phyloP scores from a whole-genome alignment of 768 basidiomycete genomes.

The Lentinula detonsa region DNA sequence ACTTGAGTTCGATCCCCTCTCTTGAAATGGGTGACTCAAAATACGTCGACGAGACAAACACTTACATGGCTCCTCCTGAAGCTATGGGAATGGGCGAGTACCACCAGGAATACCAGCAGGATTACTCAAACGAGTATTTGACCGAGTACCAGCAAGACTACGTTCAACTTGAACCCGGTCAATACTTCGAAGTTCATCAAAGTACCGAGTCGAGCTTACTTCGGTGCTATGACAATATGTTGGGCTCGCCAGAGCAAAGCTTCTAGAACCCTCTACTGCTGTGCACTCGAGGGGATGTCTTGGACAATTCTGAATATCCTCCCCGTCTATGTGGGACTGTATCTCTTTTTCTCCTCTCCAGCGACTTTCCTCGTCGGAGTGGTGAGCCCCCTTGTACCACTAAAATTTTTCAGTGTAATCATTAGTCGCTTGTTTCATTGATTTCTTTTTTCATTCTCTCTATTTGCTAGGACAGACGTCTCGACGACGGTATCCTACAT shows the following conservation, averaged over 20 bases:
- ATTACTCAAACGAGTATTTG: conserved; percentile 7
- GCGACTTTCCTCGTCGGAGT: background rate
- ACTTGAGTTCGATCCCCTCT: conserved; percentile 57
- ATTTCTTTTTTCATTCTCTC: background rate
- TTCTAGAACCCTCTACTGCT: conserved; percentile 2
- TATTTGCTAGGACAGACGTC: conserved; percentile 5
- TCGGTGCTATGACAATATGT: conserved; percentile 8
- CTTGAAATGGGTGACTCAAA: conserved; percentile 55
- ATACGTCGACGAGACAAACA: conserved; percentile 20
- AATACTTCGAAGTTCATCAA: conserved; percentile 18
- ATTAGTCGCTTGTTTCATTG: conserved; percentile 9
- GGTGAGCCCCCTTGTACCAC: conserved; percentile 7
- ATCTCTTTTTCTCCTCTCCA: background rate
- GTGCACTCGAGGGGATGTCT: conserved; percentile 4
- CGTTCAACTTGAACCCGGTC: conserved; percentile 7
- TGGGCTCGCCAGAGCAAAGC: background rate
- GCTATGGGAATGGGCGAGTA: conserved; percentile 14
- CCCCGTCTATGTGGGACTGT: conserved; percentile 4
- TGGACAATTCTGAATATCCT: conserved; percentile 4
- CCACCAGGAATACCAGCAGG: conserved; percentile 8
- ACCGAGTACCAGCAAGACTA: conserved; percentile 28
- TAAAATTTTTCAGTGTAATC: conserved; percentile 9
- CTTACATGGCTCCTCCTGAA: conserved; percentile 1
- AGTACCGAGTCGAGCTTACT: conserved; percentile 19
- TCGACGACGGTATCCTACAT: conserved; percentile 5